A percentile compares a stretch with the other conserved stretches of the same genome.
phyloP scores from a whole-genome alignment of 768 basidiomycete genomes.

The Flagelloscypha sp. region DNA sequence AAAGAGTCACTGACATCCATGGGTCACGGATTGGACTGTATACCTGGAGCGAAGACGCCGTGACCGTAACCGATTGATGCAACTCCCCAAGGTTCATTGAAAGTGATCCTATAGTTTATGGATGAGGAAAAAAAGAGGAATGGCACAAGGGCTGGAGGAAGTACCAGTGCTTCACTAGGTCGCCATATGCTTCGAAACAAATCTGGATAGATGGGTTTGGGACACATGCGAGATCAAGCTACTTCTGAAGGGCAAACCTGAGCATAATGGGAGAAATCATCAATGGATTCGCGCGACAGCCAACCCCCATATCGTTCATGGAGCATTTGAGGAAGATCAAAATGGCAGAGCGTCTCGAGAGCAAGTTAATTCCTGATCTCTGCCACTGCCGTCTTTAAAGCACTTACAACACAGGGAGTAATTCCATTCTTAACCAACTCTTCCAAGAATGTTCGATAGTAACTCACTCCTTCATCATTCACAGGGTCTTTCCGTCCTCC shows the following conservation, averaged over 20 bases:
- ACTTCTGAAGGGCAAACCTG: too few species aligned
- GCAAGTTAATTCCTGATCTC: slow-evolving; percentile 5
- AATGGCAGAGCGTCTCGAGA: slow-evolving; percentile 37
- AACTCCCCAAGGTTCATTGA: slow-evolving; percentile 73
- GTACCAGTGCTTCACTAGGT: slow-evolving; percentile 73
- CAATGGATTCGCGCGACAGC: slow-evolving; percentile 36
- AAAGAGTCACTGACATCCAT: slow-evolving; percentile 54
- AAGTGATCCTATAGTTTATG: slow-evolving; percentile 56
- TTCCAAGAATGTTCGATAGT: slow-evolving; percentile 38
- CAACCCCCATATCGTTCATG: slow-evolving; percentile 42
- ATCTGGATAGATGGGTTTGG: too few species aligned
- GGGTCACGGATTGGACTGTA: slow-evolving; percentile 60
- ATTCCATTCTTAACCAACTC: slow-evolving; percentile 37
- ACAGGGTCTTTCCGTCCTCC: slow-evolving; percentile 38
- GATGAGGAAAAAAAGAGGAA: too few species aligned
- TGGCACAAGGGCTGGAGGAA: too few species aligned
- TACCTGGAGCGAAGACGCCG: slow-evolving; percentile 66
- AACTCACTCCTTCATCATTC: slow-evolving; percentile 36
- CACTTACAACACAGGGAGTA: slow-evolving; percentile 32
- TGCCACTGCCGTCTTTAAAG: not conserved
- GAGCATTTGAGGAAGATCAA: slow-evolving; percentile 46
- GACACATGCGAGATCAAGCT: too few species aligned
- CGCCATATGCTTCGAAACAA: slow-evolving; percentile 69
- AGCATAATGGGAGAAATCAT: slow-evolving; percentile 40
- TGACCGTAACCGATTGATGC: slow-evolving; percentile 63